A percentile compares a stretch with the other conserved stretches of the same genome.
phyloP scores from a whole-genome alignment of 2,329 filamentous ascomycete genomes.

The Cladorrhinum sp. region DNA sequence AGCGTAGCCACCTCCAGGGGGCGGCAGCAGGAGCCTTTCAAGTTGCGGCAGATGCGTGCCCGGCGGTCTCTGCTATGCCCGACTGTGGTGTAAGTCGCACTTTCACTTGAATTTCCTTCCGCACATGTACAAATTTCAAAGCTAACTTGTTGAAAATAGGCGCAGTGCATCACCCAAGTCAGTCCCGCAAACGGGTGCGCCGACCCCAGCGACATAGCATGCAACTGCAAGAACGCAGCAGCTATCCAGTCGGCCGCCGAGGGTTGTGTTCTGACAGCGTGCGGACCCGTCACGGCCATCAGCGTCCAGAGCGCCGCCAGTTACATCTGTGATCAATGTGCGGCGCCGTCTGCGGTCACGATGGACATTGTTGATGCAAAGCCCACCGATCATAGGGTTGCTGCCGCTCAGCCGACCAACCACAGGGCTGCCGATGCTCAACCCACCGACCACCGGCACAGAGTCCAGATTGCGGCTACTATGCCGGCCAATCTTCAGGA shows the following conservation, averaged over 20 bases:
- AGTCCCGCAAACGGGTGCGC: slow-evolving; percentile 14
- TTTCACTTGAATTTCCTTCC: background rate
- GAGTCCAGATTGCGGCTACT: no score
- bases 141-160: background rate
- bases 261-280: slow-evolving; percentile 9
- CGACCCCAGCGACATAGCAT: slow-evolving; percentile 9
- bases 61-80: slow-evolving; percentile 14
- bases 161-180: slow-evolving; percentile 8
- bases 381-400: background rate
- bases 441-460: no score
- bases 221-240: slow-evolving; percentile 11
- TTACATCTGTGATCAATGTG: slow-evolving; percentile 20
- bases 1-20: slow-evolving; percentile 4
- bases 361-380: background rate
- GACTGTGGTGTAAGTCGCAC: slow-evolving; percentile 15
- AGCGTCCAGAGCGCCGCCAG: slow-evolving; percentile 7
- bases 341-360: background rate
- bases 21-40: background rate
- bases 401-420: background rate
- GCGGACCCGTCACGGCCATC: background rate
- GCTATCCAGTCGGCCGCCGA: slow-evolving; percentile 8
- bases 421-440: background rate
- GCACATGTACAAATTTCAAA: background rate
- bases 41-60: slow-evolving; percentile 2
- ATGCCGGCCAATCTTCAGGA: no score